phyloP scores from a whole-genome alignment of 129 eudicot species.

The Pittosporum tobira region DNA sequence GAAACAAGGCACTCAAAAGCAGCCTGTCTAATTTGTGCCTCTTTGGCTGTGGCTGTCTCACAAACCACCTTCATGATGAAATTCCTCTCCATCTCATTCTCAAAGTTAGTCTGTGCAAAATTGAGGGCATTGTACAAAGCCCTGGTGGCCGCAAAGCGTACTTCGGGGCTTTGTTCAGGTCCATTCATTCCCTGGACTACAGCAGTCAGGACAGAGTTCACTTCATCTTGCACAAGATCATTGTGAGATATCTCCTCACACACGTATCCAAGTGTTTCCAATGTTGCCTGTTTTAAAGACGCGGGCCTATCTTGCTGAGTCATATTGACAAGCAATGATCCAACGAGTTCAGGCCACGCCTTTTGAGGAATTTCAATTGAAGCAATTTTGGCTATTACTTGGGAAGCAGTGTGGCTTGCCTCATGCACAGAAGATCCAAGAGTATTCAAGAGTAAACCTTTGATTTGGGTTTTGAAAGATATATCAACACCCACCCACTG shows the following conservation, averaged over 20 bases:
- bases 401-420: conserved; percentile 81
- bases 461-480: conserved; percentile 52
- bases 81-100: conserved; percentile 70
- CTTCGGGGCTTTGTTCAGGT: conserved; percentile 50
- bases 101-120: conserved; percentile 86
- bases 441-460: conserved; percentile 48
- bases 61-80: conserved; percentile 83
- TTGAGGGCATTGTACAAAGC: conserved; percentile 84
- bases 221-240: conserved; percentile 78
- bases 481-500: conserved; percentile 65
- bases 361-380: conserved; percentile 73
- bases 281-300: conserved; percentile 65
- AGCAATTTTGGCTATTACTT: conserved; percentile 86
- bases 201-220: conserved; percentile 79
- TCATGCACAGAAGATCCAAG: conserved; percentile 70
- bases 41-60: conserved; percentile 70
- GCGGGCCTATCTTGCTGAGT: conserved; percentile 64
- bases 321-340: conserved; percentile 59
- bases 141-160: conserved; percentile 79
- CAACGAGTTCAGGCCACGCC: conserved; percentile 85
- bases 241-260: conserved; percentile 87
- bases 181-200: conserved; percentile 91
- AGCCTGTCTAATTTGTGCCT: conserved; percentile 72
- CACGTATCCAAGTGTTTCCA: conserved; percentile 83
- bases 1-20: conserved; percentile 86